A percentile compares a stretch with the other conserved stretches of the same genome.
These are phyloP conservation scores for Sergeia podlipaevii DNA, from an alignment of 208 protist species.

Conservation along the genomic window DNA sequence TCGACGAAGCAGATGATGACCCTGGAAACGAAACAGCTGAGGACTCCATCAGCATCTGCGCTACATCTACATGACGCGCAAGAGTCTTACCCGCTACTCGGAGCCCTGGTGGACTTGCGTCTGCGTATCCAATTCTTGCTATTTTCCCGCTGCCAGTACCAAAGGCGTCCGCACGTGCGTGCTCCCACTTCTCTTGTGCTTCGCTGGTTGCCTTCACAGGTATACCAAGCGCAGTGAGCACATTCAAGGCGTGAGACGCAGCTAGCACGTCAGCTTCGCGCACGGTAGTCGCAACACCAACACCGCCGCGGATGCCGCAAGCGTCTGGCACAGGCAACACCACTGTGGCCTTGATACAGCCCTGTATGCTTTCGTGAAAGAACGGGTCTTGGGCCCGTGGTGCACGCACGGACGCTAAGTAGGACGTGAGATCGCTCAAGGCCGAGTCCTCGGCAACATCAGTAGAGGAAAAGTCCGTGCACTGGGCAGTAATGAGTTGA, in stretches of 20 bases:
- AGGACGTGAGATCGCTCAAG: slow-evolving; percentile 37
- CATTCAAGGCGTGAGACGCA: slow-evolving; percentile 84
- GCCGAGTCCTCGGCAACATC: slow-evolving; percentile 33
- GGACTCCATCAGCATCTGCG: too few relatives aligned
- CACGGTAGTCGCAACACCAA: slow-evolving; percentile 57
- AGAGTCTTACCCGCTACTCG: slow-evolving; percentile 11
- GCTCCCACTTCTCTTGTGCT: slow-evolving; percentile 9
- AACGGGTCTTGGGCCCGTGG: slow-evolving; percentile 53
- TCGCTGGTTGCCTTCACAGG: not conserved
- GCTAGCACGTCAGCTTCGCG: slow-evolving; percentile 58
- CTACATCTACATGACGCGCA: not conserved
- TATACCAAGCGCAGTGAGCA: slow-evolving; percentile 54
- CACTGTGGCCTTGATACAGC: slow-evolving; percentile 62
- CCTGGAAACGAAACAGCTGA: too few relatives aligned
- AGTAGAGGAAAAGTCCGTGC: slow-evolving; percentile 57
- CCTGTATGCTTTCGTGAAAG: slow-evolving; percentile 41
- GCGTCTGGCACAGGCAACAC: slow-evolving; percentile 60
- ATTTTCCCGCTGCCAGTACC: slow-evolving; percentile 2
- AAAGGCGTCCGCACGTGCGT: not conserved
- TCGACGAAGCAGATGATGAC: too few relatives aligned
- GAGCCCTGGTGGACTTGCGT: slow-evolving; percentile 40
- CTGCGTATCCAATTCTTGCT: not conserved
- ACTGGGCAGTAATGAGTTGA: slow-evolving; percentile 43
- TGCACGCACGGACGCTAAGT: slow-evolving; percentile 25
- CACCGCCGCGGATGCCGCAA: slow-evolving; percentile 80